Conservation (phyloP, 805 yeast genomes). For the Maudiozyma serrabonitensis region DNA sequence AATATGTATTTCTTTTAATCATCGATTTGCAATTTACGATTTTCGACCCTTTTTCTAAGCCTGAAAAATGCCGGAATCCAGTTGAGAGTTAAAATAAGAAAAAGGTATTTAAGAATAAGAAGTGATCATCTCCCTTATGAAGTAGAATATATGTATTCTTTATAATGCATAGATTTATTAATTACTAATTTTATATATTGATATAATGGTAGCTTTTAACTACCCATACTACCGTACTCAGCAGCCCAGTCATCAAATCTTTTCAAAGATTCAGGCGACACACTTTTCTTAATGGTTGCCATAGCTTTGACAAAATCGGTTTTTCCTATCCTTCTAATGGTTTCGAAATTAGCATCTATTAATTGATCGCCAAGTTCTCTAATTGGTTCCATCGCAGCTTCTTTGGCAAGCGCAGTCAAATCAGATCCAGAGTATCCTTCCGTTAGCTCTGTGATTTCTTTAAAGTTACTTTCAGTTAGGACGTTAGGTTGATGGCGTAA, state of each 20-base stretch:
- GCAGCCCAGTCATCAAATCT: constrained; percentile 86
- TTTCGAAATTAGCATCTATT: constrained; percentile 57
- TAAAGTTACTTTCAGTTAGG: constrained; percentile 53
- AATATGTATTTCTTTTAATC: too few species aligned
- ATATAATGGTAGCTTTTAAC: neutral
- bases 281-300: constrained; percentile 79
- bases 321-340: constrained; percentile 65
- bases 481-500: constrained; percentile 60
- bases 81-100: too few species aligned
- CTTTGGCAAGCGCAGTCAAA: constrained; percentile 90
- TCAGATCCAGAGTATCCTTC: constrained; percentile 92
- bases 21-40: too few species aligned
- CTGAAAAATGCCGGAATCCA: too few species aligned
- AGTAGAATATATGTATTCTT: too few species aligned
- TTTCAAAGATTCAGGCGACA: constrained; percentile 65
- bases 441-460: constrained; percentile 52
- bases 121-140: too few species aligned
- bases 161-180: too few species aligned
- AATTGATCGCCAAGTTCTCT: constrained; percentile 82
- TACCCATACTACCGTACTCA: constrained; percentile 79
- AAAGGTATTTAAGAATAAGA: too few species aligned
- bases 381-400: constrained; percentile 96
- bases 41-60: too few species aligned
- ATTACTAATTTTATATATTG: neutral
- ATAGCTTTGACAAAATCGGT: constrained; percentile 72